Evolutionary conservation across 1,284 basidiomycete genomes (phyloP).

Genomic region (Phylloboletellus chloephorus): DNA sequence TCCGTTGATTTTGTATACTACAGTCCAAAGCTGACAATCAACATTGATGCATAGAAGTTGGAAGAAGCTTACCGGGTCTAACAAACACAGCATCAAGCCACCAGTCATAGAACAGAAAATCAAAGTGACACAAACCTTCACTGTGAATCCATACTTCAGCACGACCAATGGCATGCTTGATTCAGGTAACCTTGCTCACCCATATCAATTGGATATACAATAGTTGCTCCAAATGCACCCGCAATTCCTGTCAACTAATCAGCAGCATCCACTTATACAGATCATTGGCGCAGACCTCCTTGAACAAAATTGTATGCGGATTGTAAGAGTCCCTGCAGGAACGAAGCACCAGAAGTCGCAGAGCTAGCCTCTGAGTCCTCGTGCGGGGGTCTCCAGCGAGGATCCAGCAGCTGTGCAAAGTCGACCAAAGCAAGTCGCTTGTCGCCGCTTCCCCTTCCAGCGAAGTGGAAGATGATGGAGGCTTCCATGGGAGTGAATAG

Average conservation of each 20-base stretch:
- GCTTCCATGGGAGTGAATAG: conserved; percentile 96
- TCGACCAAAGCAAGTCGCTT: conserved; percentile 78
- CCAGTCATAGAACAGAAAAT: conserved; percentile 6
- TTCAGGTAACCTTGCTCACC: conserved; percentile 47
- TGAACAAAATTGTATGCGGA: conserved; percentile 84
- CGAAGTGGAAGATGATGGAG: conserved; percentile 93
- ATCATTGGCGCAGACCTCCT: conserved; percentile 55
- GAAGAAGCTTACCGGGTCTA: conserved; percentile 57
- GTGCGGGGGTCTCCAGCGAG: conserved; percentile 71
- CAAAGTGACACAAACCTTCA: conserved; percentile 52
- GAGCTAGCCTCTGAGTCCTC: conserved; percentile 40
- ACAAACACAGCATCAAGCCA: conserved; percentile 11
- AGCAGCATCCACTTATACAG: neutral
- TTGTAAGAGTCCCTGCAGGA: conserved; percentile 49
- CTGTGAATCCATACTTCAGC: conserved; percentile 33
- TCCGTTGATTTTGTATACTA: conserved; percentile 97
- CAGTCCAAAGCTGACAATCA: conserved; percentile 1
- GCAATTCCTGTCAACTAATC: conserved; percentile 57
- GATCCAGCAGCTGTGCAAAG: conserved; percentile 86
- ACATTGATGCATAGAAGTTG: neutral
- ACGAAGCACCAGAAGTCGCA: conserved; percentile 33
- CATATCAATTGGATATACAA: conserved; percentile 92
- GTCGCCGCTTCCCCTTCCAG: conserved; percentile 65
- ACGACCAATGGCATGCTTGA: conserved; percentile 3
- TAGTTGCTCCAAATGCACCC: conserved; percentile 88